Percentiles rank a stretch among this genome's conserved stretches.
phyloP scores from a whole-genome alignment of 164 flowering plant genomes.

The Kalanchoe fedtschenkoi region DNA sequence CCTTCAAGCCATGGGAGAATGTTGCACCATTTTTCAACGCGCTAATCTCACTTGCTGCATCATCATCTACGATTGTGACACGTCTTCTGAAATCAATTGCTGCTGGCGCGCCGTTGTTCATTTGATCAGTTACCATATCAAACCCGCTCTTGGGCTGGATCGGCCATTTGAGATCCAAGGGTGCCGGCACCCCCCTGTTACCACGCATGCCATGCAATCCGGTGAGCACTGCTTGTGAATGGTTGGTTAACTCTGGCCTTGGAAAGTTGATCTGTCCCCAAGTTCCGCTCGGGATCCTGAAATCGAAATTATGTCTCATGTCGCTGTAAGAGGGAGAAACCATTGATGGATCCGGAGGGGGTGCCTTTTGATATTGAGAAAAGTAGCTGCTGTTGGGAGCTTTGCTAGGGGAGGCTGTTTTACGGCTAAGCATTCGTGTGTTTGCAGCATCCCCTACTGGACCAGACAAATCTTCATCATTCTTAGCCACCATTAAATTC shows the following conservation, averaged over 20 bases:
- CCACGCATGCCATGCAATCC: too few species aligned
- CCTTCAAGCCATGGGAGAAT: neutral
- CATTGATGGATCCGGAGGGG: neutral
- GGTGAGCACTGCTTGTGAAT: neutral
- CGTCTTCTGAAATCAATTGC: neutral
- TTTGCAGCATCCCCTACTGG: conserved; percentile 11
- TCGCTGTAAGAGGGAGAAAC: neutral
- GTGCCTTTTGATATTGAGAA: neutral
- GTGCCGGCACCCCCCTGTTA: neutral
- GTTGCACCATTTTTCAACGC: neutral
- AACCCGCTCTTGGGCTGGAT: neutral
- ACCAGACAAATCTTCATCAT: conserved; percentile 35
- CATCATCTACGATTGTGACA: too few species aligned
- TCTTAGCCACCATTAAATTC: conserved; percentile 71
- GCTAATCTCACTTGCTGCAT: neutral
- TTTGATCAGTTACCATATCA: neutral
- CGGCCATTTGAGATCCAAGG: too few species aligned
- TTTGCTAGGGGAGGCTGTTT: conserved; percentile 1
- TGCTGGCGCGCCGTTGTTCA: neutral
- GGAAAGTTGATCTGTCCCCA: neutral
- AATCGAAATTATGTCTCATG: neutral
- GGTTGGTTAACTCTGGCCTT: neutral
- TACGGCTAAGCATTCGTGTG: neutral
- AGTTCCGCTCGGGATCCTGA: neutral
- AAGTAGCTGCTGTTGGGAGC: neutral